phyloP scores from a whole-genome alignment of 768 basidiomycete genomes.

The Amanita pallidorosea region DNA sequence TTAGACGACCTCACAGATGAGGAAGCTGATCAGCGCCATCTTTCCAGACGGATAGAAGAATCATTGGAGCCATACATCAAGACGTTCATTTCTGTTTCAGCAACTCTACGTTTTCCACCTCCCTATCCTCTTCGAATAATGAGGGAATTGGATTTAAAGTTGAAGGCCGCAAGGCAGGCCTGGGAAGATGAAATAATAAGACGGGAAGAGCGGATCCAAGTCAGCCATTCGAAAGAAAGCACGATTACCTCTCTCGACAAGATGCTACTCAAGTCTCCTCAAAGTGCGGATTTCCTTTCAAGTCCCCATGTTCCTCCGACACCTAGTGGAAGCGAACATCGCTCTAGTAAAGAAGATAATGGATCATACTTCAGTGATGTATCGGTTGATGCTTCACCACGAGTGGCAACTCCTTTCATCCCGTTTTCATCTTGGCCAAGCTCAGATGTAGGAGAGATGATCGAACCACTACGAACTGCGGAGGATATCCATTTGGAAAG shows the following conservation, averaged over 20 bases:
- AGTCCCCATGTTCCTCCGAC: conserved; percentile 22
- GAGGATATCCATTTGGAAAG: conserved; percentile 72
- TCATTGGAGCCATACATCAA: conserved; percentile 75
- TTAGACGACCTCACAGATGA: conserved; percentile 48
- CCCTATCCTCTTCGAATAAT: conserved; percentile 82
- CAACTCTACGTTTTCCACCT: conserved; percentile 84
- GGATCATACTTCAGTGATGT: conserved; percentile 21
- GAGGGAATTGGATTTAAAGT: conserved; percentile 77
- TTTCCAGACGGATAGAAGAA: conserved; percentile 70
- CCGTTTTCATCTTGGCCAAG: conserved; percentile 4
- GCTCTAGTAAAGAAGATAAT: conserved; percentile 16
- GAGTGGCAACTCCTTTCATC: conserved; percentile 4
- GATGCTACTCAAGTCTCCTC: not conserved
- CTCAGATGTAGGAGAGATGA: conserved; percentile 22
- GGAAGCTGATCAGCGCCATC: conserved; percentile 56
- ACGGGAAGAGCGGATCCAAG: conserved; percentile 55
- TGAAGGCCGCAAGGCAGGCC: conserved; percentile 55
- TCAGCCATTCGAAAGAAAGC: conserved; percentile 30
- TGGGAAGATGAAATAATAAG: conserved; percentile 86
- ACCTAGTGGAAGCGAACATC: conserved; percentile 21
- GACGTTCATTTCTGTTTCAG: conserved; percentile 90
- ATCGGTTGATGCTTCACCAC: conserved; percentile 10
- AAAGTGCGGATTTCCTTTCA: conserved; percentile 21
- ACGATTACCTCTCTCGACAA: conserved; percentile 21
- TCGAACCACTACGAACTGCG: conserved; percentile 43